phyloP scores from a whole-genome alignment of 305 asterid species.

The Rubia peregrina region DNA sequence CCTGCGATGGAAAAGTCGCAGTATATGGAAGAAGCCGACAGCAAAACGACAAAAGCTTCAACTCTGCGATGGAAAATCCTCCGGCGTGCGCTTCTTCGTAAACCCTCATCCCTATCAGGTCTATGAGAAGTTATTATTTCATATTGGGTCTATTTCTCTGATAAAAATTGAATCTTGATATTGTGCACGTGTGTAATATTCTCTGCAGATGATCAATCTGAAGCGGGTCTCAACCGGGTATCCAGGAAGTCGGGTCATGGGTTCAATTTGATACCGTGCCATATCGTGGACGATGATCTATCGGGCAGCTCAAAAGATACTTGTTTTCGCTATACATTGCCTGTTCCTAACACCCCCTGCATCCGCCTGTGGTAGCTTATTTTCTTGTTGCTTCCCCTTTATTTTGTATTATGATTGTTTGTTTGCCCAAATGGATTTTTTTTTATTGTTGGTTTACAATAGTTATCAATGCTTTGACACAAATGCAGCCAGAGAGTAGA shows the following conservation, averaged over 20 bases:
- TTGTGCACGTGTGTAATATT: constrained; percentile 15
- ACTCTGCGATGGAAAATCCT: constrained; percentile 74
- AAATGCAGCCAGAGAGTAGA: constrained; percentile 77
- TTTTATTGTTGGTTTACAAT: constrained; percentile 17
- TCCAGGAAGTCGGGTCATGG: constrained; percentile 63
- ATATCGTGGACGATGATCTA: constrained; percentile 23
- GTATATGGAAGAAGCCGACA: constrained; percentile 21
- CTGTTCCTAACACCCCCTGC: constrained; percentile 45
- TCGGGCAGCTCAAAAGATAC: constrained; percentile 33
- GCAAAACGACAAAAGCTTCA: constrained; percentile 33
- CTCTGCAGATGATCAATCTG: constrained; percentile 40
- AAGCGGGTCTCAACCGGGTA: constrained; percentile 37
- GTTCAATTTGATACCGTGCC: constrained; percentile 63
- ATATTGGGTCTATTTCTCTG: neutral
- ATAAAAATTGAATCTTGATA: constrained; percentile 16
- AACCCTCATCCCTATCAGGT: constrained; percentile 37
- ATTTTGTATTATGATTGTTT: neutral
- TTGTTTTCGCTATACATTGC: constrained; percentile 51
- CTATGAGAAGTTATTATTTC: neutral
- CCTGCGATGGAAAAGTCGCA: no score
- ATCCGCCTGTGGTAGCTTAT: constrained; percentile 50
- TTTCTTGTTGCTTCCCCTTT: neutral
- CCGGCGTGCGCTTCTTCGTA: constrained; percentile 60
- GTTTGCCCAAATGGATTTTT: neutral
- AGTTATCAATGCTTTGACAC: constrained; percentile 20